Evolutionary conservation across 139 green algal genomes (phyloP), one percentile per base, ranked within the genome.

Genomic region (Auxenochlorella protothecoides): DNA sequence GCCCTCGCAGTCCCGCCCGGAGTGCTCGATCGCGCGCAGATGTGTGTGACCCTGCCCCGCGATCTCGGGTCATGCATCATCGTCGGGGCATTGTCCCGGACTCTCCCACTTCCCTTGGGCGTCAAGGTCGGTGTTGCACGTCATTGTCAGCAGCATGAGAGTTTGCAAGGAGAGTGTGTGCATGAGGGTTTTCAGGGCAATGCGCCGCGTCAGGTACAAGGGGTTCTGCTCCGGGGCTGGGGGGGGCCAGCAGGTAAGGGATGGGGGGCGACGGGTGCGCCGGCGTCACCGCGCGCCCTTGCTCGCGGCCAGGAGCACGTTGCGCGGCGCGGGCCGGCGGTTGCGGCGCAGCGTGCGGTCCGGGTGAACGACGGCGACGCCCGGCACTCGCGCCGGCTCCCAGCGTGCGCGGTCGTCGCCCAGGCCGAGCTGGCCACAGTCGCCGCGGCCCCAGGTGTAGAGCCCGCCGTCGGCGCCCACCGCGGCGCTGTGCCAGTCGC

Each of bases 401-500:
- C 79, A 88, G 5, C 76, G 78, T 64, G 60, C 82, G 13, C 74
- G 77, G 61, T 81, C 72, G 73, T 94, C 81, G 4, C 83, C 84
- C 55, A 86, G 69, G 27, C 90, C 90, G 59, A 96, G 85, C 80
- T 94, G 89, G 5, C 86, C 85, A 62, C 77, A 85, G 77, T 94
- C 89, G 44, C 86, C 68, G 12, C 88, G 78, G 67, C 90, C 90
- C 90, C 90, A 96, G 51, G 89, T 16, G 67, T 85, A 93, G 12
- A 96, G 68, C 7, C 77, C 59, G 5, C 87, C 85, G 61, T 63
- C 60, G 4, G 68, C 6, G n/a, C 76, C 76, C 4, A 95, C 79
- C 3, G 88, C 89, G 4, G 70, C 84, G 15, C 76, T 83, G 80
- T 91, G 85, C 63, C 87, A 76, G 53, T 92, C 85, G 9, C 90